phyloP scores from a whole-genome alignment of 139 green algal species.

The Volvox africanus region DNA sequence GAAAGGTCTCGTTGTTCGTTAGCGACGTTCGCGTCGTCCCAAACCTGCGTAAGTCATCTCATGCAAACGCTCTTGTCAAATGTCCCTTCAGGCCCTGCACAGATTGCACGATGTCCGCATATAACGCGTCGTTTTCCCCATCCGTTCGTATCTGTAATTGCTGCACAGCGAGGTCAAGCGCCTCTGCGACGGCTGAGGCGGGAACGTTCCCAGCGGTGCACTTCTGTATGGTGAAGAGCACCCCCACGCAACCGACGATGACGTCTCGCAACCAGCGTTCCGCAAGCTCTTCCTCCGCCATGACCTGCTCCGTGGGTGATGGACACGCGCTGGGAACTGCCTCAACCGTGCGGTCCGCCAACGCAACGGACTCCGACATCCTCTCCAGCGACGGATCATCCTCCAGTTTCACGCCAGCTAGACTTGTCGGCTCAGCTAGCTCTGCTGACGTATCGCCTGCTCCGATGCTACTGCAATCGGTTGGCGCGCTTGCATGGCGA shows the following conservation, averaged over 20 bases:
- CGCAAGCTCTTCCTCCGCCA: constrained; percentile 9
- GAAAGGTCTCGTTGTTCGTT: too few species aligned
- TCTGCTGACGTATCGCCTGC: not conserved
- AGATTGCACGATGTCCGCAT: constrained; percentile 27
- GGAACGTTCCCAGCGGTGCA: constrained; percentile 30
- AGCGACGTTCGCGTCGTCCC: too few species aligned
- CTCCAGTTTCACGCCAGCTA: not conserved
- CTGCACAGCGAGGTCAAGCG: constrained; percentile 48
- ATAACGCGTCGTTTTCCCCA: constrained; percentile 41
- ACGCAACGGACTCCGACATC: not conserved
- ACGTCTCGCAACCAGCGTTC: constrained; percentile 53
- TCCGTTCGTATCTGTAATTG: constrained; percentile 17
- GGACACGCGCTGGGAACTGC: not conserved
- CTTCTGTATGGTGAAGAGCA: constrained; percentile 64
- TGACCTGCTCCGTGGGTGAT: not conserved
- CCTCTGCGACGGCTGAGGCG: not conserved
- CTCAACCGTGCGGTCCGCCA: not conserved
- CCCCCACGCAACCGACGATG: constrained; percentile 56
- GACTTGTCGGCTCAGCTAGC: not conserved
- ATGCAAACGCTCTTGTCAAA: constrained; percentile 37
- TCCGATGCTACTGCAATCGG: not conserved
- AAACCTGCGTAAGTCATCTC: not conserved
- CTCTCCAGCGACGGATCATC: not conserved
- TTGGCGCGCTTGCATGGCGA: not conserved
- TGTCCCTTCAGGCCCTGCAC: constrained; percentile 48